Evolutionary conservation across 1,284 basidiomycete species (phyloP), one percentile per base, ranked within the genome.

Genomic region (Flammula alnicola): DNA sequence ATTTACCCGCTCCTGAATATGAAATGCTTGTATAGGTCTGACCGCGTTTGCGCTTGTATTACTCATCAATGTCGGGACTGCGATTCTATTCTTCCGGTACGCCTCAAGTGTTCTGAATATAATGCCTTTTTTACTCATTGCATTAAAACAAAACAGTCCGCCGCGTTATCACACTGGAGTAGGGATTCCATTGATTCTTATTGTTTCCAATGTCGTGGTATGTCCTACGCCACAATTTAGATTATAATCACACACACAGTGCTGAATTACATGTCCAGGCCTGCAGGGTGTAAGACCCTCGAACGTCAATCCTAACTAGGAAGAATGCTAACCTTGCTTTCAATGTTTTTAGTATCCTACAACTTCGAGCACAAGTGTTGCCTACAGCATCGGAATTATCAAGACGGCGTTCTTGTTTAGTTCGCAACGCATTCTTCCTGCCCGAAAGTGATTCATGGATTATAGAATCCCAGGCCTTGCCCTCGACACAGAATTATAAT

Each of bases 251-350:
- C n/a, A n/a, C n/a, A n/a, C n/a, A n/a, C n/a, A n/a, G n/a, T n/a
- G n/a, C n/a, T n/a, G n/a, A n/a, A n/a, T n/a, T n/a, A n/a, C n/a
- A n/a, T n/a, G n/a, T n/a, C n/a, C 43, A 62, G 60, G 60, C 60
- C 8, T 62, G 60, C 47, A 53, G 60, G 45, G 48, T 62, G 60
- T 62, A 35, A 51, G 60, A n/a, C n/a, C n/a, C n/a, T n/a, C n/a
- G n/a, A n/a, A n/a, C n/a, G n/a, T n/a, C 29, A 19, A n/a, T 20
- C 40, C 4, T 23, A n/a, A 23, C 6, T 2, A n/a, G 5, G 9
- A 30, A 9, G 11, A 9, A 22, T 4, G n/a, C 3, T 6, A 20
- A 33, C 6, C 3, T 10, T 4, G 12, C 22, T 22, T 16, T 20
- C 16, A 30, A 20, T 27, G 5, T 17, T 20, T 27, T 4, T 22